Conservation (phyloP, 1,284 basidiomycete genomes). For the Trichosporon sp. region DNA sequence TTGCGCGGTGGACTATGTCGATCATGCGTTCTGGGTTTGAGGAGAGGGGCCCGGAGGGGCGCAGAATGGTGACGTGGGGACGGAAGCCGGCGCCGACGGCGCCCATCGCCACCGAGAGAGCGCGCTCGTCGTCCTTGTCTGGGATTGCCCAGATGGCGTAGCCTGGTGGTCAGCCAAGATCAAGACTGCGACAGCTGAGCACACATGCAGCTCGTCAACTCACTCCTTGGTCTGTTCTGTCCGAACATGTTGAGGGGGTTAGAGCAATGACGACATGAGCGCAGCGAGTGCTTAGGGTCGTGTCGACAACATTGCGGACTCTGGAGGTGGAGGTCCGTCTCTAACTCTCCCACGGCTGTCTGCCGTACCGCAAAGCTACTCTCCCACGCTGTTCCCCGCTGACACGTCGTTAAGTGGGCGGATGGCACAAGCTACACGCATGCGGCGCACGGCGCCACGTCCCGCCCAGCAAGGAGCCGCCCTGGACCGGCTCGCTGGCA, state of each 20-base stretch:
- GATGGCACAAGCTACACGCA: neutral
- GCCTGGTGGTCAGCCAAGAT: neutral
- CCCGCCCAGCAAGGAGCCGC: neutral
- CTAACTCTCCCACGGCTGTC: neutral
- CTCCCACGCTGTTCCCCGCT: neutral
- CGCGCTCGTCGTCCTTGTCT: slow-evolving; percentile 3
- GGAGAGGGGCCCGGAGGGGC: neutral
- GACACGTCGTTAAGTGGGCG: slow-evolving; percentile 5
- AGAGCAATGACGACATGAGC: slow-evolving; percentile 7
- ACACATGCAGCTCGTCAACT: neutral
- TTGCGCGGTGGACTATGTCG: neutral
- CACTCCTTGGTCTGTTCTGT: neutral
- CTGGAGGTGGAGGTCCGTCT: neutral
- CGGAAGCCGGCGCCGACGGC: neutral
- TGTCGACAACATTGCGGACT: neutral
- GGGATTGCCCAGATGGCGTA: slow-evolving; percentile 9
- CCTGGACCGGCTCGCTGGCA: slow-evolving; percentile 12
- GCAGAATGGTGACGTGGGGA: slow-evolving; percentile 11
- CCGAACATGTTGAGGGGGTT: neutral
- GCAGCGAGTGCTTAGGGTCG: neutral
- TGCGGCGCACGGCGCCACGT: slow-evolving; percentile 10
- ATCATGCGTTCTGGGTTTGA: neutral
- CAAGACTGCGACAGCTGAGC: too few relatives aligned
- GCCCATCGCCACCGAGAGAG: neutral
- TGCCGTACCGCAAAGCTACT: neutral